Percentiles rank a stretch among this genome's conserved stretches.
phyloP scores from a whole-genome alignment of 2,329 filamentous ascomycete species.

The Epichloe baconii region DNA sequence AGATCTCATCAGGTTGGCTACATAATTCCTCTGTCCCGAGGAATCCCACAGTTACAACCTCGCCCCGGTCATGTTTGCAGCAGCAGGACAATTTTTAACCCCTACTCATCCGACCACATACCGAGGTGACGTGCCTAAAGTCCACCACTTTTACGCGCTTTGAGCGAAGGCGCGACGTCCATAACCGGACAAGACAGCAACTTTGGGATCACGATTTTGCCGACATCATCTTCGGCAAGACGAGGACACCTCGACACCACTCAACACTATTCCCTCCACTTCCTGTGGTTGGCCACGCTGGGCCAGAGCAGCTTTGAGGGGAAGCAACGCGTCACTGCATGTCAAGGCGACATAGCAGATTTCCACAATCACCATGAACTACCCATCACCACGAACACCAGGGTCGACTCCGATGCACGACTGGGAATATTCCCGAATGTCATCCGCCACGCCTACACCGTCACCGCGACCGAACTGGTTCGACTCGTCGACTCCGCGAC shows the following conservation, averaged over 20 bases:
- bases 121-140: constrained; percentile 44
- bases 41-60: constrained; percentile 15
- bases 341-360: constrained; percentile 21
- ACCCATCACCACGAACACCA: constrained; percentile 26
- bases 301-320: constrained; percentile 1
- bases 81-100: constrained; percentile 40
- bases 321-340: constrained; percentile 9
- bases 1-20: constrained; percentile 18
- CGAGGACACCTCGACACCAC: constrained; percentile 1
- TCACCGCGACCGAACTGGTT: constrained; percentile 41
- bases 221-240: not conserved
- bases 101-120: constrained; percentile 47
- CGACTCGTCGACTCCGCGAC: constrained; percentile 34
- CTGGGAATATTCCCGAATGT: constrained; percentile 39
- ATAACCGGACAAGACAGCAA: not conserved
- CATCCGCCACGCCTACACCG: constrained; percentile 43
- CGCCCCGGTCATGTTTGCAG: constrained; percentile 40
- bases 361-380: constrained; percentile 26
- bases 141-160: constrained; percentile 26
- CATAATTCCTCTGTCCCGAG: constrained; percentile 16
- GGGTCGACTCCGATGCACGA: constrained; percentile 36
- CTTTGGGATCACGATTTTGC: not conserved
- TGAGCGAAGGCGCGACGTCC: not conserved
- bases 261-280: not conserved
- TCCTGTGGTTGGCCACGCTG: constrained; percentile 8